phyloP scores from a whole-genome alignment of 2,329 filamentous ascomycete genomes.

The Penicillium sp. region DNA sequence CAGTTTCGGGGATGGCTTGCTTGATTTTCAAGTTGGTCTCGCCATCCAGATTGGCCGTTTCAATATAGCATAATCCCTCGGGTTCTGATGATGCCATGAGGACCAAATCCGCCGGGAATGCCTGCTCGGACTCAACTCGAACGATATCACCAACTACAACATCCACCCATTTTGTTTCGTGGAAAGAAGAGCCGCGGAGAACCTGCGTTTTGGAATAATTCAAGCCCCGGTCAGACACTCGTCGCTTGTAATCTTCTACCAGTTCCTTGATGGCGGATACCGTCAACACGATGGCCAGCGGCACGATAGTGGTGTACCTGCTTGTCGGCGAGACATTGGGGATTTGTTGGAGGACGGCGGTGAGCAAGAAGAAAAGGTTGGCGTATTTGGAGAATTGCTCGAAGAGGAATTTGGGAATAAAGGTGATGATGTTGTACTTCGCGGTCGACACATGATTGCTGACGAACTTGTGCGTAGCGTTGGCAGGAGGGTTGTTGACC shows the following conservation, averaged over 20 bases:
- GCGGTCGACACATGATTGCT: slow-evolving; percentile 97
- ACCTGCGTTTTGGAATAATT: slow-evolving; percentile 86
- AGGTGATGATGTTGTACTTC: slow-evolving; percentile 93
- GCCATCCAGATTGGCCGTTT: slow-evolving; percentile 95
- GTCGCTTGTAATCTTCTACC: slow-evolving; percentile 89
- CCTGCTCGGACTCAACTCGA: slow-evolving; percentile 88
- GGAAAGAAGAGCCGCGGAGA: slow-evolving; percentile 77
- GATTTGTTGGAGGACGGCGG: slow-evolving; percentile 89
- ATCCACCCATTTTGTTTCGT: slow-evolving; percentile 90
- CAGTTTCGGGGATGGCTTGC: slow-evolving; percentile 91
- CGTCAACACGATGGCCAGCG: slow-evolving; percentile 81
- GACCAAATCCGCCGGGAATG: slow-evolving; percentile 91
- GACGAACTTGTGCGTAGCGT: slow-evolving; percentile 82
- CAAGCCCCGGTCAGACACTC: slow-evolving; percentile 78
- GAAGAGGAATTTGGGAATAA: slow-evolving; percentile 93
- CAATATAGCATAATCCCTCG: slow-evolving; percentile 96
- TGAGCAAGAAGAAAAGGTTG: slow-evolving; percentile 99
- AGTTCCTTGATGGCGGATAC: slow-evolving; percentile 96
- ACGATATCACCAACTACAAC: slow-evolving; percentile 90
- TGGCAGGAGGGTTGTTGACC: slow-evolving; percentile 93
- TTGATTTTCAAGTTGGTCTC: slow-evolving; percentile 99
- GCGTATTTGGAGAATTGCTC: slow-evolving; percentile 99
- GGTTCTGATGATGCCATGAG: slow-evolving; percentile 93
- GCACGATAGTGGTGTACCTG: slow-evolving; percentile 91
- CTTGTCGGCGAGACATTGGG: slow-evolving; percentile 94